Base-by-base conservation (phyloP, 2,329 filamentous ascomycete species). In the Colletotrichum neosansevieriae region DNA sequence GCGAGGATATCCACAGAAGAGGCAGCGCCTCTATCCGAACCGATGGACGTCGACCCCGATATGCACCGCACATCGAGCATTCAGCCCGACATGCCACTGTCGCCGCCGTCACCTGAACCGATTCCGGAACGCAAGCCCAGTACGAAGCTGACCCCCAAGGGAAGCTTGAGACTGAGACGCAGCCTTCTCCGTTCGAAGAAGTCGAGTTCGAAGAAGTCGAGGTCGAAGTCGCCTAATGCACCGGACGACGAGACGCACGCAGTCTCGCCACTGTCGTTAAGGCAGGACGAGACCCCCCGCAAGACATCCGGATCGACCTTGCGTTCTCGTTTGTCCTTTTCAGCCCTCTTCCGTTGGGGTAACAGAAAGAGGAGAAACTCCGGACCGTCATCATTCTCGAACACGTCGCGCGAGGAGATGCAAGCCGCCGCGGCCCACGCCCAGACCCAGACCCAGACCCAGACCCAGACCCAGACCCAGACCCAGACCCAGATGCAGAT, bases 371-470 rank as follows among this genome's bases (percentile, higher is more conserved):
- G 86, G 81, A 79, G 88, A 79, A 76, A 82, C 76, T 79, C 86
- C 76, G 70, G 84, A 76, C 85, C 91, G 3, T 92, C 93, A 0
- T 94, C 94, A n/a, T 96, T 97, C 76, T 94, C 94, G 4, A 97
- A 97, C 75, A 93, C 94, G 0, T 97, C 94, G 1, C 88, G 94
- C 71, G 94, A 97, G 75, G 97, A 94, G 15, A 95, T 97, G 84
- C 80, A 83, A 54, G 79, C 78, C 12, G 77, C 73, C 34, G 72
- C 72, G 19, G 65, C 65, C 5, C 19, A 60, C 6, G 58, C 58
- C 19, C 66, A 71, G 21, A n/a, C 67, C 47, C 45, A 71, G 56
- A 70, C 70, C 13, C 70, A 72, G 47, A 71, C 73, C 15, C 74
- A 76, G 58, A 73, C 74, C 21, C 73, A 75, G 63, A 73, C 76